Evolutionary conservation across 805 yeast species (phyloP).

Genomic region (Metschnikowia cerradonensis): DNA sequence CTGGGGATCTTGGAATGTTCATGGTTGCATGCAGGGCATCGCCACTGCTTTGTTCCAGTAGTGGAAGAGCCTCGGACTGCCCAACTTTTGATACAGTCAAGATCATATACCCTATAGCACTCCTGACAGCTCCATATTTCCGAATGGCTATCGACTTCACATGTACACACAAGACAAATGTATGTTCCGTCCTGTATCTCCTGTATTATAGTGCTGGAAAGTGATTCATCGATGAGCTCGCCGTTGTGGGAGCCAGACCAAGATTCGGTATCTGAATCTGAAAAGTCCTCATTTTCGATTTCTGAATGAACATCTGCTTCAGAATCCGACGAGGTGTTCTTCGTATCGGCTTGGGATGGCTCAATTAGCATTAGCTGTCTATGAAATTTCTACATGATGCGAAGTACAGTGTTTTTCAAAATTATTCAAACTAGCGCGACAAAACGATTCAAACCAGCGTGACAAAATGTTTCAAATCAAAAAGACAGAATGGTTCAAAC

Average conservation of each 20-base stretch:
- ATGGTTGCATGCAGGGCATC: constrained; percentile 79
- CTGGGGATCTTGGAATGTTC: constrained; percentile 48
- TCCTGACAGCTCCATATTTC: constrained; percentile 73
- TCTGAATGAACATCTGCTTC: not conserved
- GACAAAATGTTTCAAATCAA: too few species aligned
- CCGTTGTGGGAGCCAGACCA: not conserved
- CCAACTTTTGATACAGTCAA: constrained; percentile 85
- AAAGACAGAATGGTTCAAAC: too few species aligned
- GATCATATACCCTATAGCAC: constrained; percentile 82
- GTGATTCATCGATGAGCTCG: constrained; percentile 24
- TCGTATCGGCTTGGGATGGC: not conserved
- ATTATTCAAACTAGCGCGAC: too few species aligned
- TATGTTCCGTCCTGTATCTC: constrained; percentile 71
- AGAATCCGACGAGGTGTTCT: not conserved
- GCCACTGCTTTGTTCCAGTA: constrained; percentile 60
- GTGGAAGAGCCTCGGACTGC: constrained; percentile 71
- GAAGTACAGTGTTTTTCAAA: too few species aligned
- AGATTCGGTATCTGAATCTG: constrained; percentile 10
- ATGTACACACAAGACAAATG: constrained; percentile 83
- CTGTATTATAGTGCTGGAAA: constrained; percentile 42
- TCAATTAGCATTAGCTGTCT: not conserved
- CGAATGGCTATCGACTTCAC: constrained; percentile 65
- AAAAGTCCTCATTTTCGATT: not conserved
- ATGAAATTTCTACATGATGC: not conserved
- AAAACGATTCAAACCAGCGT: too few species aligned